These are phyloP conservation scores for Aspergillus candidus DNA, from an alignment of 2,329 filamentous ascomycete genomes.

Conservation along the genomic window DNA sequence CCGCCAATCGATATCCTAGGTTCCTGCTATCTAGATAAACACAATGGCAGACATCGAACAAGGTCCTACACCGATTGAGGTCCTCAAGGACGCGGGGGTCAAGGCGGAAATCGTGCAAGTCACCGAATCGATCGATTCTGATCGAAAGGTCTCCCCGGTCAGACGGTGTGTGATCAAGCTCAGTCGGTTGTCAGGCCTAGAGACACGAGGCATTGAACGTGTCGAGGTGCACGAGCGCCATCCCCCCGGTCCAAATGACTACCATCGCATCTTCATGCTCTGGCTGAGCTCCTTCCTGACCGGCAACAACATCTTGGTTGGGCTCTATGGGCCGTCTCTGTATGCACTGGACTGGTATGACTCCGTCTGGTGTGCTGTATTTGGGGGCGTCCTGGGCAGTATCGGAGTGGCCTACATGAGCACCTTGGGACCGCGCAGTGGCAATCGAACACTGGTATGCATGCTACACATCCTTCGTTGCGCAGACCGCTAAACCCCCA, in stretches of 20 bases:
- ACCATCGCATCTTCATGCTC: slow-evolving; percentile 20
- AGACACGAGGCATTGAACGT: slow-evolving; percentile 10
- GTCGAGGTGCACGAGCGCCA: slow-evolving; percentile 8
- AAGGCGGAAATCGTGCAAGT: no score
- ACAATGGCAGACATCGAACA: no score
- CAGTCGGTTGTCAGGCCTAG: slow-evolving; percentile 4
- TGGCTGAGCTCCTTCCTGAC: slow-evolving; percentile 35
- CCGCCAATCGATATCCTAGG: no score
- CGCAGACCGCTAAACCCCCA: slow-evolving; percentile 9
- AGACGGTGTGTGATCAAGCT: not conserved
- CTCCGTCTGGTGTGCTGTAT: slow-evolving; percentile 28
- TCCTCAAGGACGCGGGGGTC: no score
- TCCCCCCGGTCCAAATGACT: not conserved
- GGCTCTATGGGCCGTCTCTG: slow-evolving; percentile 34
- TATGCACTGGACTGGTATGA: slow-evolving; percentile 35
- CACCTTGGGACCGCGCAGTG: slow-evolving; percentile 35
- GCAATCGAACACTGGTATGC: slow-evolving; percentile 35
- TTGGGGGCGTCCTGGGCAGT: slow-evolving; percentile 28
- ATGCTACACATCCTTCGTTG: not conserved
- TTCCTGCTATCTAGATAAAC: no score
- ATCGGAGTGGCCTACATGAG: slow-evolving; percentile 32
- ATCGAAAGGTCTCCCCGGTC: no score
- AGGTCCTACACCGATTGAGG: no score
- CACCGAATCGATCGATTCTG: no score
- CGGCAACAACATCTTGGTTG: slow-evolving; percentile 35